phyloP scores from a whole-genome alignment of 2,329 filamentous ascomycete species.

The Microascus cirrosus region DNA sequence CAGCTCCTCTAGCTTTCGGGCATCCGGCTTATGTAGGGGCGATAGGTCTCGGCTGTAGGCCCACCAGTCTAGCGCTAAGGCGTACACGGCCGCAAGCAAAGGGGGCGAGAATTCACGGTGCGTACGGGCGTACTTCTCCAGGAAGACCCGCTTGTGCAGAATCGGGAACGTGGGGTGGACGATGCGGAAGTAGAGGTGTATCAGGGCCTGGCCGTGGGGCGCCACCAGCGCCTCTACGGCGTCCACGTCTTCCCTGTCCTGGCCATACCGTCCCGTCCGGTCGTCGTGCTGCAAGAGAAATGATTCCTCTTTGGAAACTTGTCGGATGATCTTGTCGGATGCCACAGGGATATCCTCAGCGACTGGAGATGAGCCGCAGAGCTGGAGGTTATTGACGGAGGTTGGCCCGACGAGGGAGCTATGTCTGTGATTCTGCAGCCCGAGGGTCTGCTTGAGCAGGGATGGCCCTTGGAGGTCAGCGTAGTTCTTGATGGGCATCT shows the following conservation, averaged over 20 bases:
- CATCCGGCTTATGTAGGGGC: too few relatives aligned
- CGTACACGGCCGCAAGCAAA: conserved; percentile 38
- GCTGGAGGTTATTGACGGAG: background rate
- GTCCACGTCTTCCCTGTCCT: conserved; percentile 17
- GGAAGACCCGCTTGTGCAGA: conserved; percentile 38
- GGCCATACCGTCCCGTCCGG: too few relatives aligned
- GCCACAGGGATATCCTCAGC: too few relatives aligned
- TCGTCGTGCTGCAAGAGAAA: too few relatives aligned
- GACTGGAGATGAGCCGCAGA: background rate
- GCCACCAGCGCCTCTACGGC: conserved; percentile 43
- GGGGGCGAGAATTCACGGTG: conserved; percentile 39
- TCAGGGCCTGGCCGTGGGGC: conserved; percentile 42
- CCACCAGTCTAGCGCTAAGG: conserved; percentile 32
- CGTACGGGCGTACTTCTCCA: conserved; percentile 38
- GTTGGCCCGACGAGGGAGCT: background rate
- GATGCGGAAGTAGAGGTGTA: conserved; percentile 48
- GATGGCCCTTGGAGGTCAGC: background rate
- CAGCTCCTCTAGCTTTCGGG: too few relatives aligned
- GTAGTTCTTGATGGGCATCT: too few relatives aligned
- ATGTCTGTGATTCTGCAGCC: background rate
- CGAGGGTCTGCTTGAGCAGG: background rate
- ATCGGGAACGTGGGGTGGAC: conserved; percentile 41
- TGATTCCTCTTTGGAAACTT: too few relatives aligned
- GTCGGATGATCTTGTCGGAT: too few relatives aligned
- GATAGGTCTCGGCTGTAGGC: too few relatives aligned